Evolutionary conservation across 163 green algal species (phyloP), one percentile per base, ranked within the genome.

Genomic region (Prototheca wickerhamii): DNA sequence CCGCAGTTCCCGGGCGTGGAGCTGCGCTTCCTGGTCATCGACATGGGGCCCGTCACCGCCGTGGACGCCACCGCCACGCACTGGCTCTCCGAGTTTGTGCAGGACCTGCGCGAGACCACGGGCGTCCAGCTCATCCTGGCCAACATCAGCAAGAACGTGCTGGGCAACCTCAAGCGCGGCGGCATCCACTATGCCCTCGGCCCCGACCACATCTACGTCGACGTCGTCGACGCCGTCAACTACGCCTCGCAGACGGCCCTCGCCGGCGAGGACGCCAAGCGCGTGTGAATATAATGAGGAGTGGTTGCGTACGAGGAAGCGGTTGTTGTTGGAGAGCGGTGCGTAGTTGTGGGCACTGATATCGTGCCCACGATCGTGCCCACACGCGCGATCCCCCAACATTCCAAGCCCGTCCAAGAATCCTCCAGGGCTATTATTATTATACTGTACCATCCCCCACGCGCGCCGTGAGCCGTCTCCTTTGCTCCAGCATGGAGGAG

Each of bases 41-140:
- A 86, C 64, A 57, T 88, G 46, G 68, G 57, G 0, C 62, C 81
- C 15, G 79, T 83, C 3, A 63, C 61, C 5, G 72, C 83, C 61
- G 71, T 87, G 42, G 82, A 89, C 66, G 77, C 75, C 31, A 78
- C 67, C 23, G 78, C 70, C 31, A 69, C 80, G 43, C 76, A 87
- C 66, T 77, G 76, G 28, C 53, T 87, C 32, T 51, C 61, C 32
- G 67, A 64, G 35, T 67, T 69, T 3, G 25, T 74, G 6, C 30
- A 74, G 62, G 65, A 63, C 49, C 52, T 73, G 55, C 31, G 30
- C 15, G 30, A 31, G 1, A 34, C 60, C 23, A 69, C 61, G 60
- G 76, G 86, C 21, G 46, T 28, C 15, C 70, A 79, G 68, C 76
- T 89, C 26, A 74, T 85, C 23, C 58, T 92, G 15, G 67, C 73